These are phyloP conservation scores for Colletotrichum horii DNA, from an alignment of 2,329 filamentous ascomycete genomes.

Conservation along the genomic window DNA sequence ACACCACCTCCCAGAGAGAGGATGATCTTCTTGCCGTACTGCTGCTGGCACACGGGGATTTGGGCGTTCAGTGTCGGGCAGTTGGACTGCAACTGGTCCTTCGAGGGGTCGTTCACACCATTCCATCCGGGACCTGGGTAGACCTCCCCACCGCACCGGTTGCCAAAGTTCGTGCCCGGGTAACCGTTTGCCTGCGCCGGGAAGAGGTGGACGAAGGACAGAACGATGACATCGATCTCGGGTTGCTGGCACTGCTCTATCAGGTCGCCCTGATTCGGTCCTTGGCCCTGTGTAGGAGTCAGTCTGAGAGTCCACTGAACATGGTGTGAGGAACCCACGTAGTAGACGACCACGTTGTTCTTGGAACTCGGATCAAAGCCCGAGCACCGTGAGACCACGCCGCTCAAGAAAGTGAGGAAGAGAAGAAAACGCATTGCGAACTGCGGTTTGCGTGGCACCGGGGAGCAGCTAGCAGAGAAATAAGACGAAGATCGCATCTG, in stretches of 20 bases:
- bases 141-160: constrained; percentile 38
- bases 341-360: constrained; percentile 47
- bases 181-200: constrained; percentile 46
- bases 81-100: constrained; percentile 35
- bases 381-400: not conserved
- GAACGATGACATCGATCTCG: constrained; percentile 45
- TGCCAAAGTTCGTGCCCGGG: constrained; percentile 46
- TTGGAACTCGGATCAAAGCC: constrained; percentile 36
- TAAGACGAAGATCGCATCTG: not conserved
- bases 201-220: constrained; percentile 47
- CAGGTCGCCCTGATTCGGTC: constrained; percentile 39
- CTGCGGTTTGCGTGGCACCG: not conserved
- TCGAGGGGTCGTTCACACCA: constrained; percentile 30
- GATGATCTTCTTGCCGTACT: constrained; percentile 42
- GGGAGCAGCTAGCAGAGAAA: not conserved
- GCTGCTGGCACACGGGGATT: constrained; percentile 43
- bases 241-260: constrained; percentile 42
- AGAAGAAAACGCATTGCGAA: not conserved
- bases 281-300: constrained; percentile 39
- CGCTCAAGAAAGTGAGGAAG: not conserved
- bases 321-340: constrained; percentile 29
- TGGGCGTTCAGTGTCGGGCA: constrained; percentile 40
- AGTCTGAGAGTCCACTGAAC: not conserved
- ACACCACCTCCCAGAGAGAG: constrained; percentile 45
- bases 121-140: constrained; percentile 37